phyloP scores from a whole-genome alignment of 176 grass and related monocot species.

The Aegilops speltoides region DNA sequence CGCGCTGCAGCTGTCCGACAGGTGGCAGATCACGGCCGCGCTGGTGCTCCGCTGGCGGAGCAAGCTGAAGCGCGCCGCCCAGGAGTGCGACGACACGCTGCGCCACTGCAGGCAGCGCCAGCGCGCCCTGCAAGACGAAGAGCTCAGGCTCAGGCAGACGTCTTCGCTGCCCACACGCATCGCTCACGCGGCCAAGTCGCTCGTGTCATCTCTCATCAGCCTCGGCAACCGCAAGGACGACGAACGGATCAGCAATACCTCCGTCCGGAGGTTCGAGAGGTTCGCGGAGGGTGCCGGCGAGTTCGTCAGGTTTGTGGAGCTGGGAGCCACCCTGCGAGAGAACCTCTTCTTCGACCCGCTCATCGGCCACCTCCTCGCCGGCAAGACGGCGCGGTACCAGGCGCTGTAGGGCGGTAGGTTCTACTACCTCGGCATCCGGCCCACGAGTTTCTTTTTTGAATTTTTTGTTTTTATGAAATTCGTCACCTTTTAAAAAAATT shows the following conservation, averaged over 20 bases:
- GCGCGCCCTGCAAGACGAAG: background rate
- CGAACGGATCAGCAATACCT: no score
- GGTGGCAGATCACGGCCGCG: background rate
- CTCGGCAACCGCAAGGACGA: background rate
- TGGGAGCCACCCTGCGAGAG: background rate
- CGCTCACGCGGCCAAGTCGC: background rate
- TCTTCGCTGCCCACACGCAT: background rate
- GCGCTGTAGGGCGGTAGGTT: background rate
- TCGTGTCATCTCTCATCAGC: background rate
- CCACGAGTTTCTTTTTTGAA: no score
- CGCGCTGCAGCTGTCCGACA: background rate
- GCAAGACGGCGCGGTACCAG: slow-evolving; percentile 9
- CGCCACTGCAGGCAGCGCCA: background rate
- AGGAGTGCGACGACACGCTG: background rate
- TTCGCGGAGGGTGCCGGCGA: slow-evolving; percentile 3
- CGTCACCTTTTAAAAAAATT: no score
- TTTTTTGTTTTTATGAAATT: no score
- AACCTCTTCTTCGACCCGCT: slow-evolving; percentile 24
- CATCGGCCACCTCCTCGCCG: slow-evolving; percentile 8
- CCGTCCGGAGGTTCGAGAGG: slow-evolving; percentile 16
- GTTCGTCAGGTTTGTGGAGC: background rate
- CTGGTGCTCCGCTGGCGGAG: background rate
- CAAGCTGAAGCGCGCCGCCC: background rate
- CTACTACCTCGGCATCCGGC: background rate
- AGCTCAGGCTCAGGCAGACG: no score